These are phyloP conservation scores for Aspergillus quadrilineatus DNA, from an alignment of 2,329 filamentous ascomycete genomes.

Conservation along the genomic window DNA sequence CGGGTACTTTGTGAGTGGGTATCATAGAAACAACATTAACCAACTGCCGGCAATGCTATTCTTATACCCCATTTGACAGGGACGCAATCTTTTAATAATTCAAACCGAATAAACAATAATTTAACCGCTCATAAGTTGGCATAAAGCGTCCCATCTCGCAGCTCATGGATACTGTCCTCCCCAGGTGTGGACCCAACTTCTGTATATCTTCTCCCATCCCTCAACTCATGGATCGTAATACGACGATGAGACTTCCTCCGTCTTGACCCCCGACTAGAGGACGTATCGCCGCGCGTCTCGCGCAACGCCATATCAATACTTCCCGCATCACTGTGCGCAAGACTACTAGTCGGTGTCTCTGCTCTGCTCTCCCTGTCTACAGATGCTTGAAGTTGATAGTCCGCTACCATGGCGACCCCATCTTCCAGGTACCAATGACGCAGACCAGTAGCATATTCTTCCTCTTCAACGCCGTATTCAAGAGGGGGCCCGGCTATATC, in stretches of 20 bases:
- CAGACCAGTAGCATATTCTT: conserved; percentile 33
- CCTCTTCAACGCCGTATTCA: conserved; percentile 41
- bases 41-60: background rate
- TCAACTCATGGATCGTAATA: conserved; percentile 44
- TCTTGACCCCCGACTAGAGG: conserved; percentile 28
- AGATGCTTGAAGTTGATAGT: conserved; percentile 37
- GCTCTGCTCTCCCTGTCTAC: conserved; percentile 31
- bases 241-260: conserved; percentile 33
- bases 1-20: background rate
- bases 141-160: conserved; percentile 45
- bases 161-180: conserved; percentile 42
- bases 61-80: background rate
- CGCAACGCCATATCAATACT: conserved; percentile 30
- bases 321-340: conserved; percentile 32
- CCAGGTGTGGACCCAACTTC: conserved; percentile 41
- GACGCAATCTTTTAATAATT: background rate
- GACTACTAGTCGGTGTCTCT: conserved; percentile 26
- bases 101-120: background rate
- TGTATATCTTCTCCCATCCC: conserved; percentile 43
- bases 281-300: conserved; percentile 20
- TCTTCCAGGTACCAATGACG: conserved; percentile 43
- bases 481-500: conserved; percentile 40
- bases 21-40: background rate
- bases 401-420: conserved; percentile 36
- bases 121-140: conserved; percentile 33